Conservation (phyloP, 345 rosid genomes). For the Gossypium turneri region DNA sequence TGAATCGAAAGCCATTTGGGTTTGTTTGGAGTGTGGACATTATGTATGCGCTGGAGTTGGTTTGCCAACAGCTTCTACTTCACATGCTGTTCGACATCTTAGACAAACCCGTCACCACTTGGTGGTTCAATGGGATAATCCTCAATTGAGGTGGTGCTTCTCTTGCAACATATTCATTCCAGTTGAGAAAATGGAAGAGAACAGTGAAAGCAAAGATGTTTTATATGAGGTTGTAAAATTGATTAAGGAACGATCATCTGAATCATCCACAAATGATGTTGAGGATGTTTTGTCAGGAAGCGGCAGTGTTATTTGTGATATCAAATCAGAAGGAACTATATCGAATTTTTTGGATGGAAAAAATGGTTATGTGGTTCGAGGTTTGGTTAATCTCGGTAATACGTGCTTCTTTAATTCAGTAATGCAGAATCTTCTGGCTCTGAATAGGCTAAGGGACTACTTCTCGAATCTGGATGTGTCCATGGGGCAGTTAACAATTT, state of each 20-base stretch:
- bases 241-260: conserved; percentile 48
- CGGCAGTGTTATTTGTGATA: conserved; percentile 50
- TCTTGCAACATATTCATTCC: conserved; percentile 62
- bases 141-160: conserved; percentile 87
- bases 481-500: conserved; percentile 53
- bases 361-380: conserved; percentile 59
- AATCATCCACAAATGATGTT: conserved; percentile 36
- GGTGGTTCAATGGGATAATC: conserved; percentile 75
- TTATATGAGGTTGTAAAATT: conserved; percentile 51
- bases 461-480: conserved; percentile 47
- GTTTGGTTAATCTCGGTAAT: conserved; percentile 91
- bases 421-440: conserved; percentile 81
- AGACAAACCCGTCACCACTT: conserved; percentile 61
- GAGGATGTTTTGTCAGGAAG: conserved; percentile 61
- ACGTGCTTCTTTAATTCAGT: conserved; percentile 96
- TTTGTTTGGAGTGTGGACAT: conserved; percentile 92
- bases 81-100: conserved; percentile 71
- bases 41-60: conserved; percentile 88
- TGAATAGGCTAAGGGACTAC: conserved; percentile 52
- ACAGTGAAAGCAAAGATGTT: conserved; percentile 49
- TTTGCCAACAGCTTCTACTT: conserved; percentile 67
- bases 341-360: conserved; percentile 38
- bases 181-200: conserved; percentile 58
- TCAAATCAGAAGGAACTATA: conserved; percentile 30
- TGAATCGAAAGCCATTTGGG: conserved; percentile 69